phyloP scores from a whole-genome alignment of 192 early-diverging fungal genomes.

The Entomortierella lignicola region DNA sequence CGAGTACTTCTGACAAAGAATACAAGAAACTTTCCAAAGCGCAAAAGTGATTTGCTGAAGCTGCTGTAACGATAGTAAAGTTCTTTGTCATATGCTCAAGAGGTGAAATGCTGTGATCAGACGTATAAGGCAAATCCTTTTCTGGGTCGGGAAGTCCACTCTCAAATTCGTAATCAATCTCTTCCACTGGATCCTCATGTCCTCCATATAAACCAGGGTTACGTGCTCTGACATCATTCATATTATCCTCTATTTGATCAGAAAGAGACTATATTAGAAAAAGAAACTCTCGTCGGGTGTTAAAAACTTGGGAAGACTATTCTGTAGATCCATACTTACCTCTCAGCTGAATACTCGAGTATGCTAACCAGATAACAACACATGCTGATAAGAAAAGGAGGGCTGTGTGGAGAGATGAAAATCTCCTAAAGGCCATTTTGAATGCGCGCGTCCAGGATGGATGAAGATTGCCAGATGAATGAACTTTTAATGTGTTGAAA shows the following conservation, averaged over 20 bases:
- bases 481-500: background rate
- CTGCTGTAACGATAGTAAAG: conserved; percentile 65
- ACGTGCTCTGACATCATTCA: background rate
- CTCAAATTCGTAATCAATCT: background rate
- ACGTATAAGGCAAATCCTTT: conserved; percentile 27
- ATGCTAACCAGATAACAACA: conserved; percentile 29
- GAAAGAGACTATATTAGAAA: too few species aligned
- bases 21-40: conserved; percentile 61
- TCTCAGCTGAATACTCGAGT: conserved; percentile 13
- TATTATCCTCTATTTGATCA: too few species aligned
- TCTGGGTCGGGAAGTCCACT: conserved; percentile 28
- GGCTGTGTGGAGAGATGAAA: conserved; percentile 22
- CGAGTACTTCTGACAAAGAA: conserved; percentile 48
- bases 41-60: conserved; percentile 65
- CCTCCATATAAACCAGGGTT: background rate
- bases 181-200: background rate
- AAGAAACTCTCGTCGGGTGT: too few species aligned
- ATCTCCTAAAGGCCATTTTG: conserved; percentile 17
- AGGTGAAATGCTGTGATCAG: conserved; percentile 19
- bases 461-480: background rate
- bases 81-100: conserved; percentile 31
- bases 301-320: too few species aligned
- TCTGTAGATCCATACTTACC: conserved; percentile 1
- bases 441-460: too few species aligned
- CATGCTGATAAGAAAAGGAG: conserved; percentile 9